Evolutionary conservation across 495 filamentous ascomycete species (phyloP).

Genomic region (Articulospora tetracladia): DNA sequence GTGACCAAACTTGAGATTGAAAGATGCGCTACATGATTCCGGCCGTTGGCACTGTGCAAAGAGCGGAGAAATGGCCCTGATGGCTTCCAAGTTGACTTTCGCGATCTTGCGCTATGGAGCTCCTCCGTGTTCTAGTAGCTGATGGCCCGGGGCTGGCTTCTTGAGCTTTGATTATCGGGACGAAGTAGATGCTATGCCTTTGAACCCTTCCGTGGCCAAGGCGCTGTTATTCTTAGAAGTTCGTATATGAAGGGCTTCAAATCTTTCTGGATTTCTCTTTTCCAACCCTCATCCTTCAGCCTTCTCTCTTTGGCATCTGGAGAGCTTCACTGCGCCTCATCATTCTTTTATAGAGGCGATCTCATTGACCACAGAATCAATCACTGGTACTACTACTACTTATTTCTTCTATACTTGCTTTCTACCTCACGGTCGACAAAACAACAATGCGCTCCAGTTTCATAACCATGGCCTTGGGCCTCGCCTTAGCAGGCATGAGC

Average conservation of each 20-base stretch:
- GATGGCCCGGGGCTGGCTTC: background rate
- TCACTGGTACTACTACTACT: background rate
- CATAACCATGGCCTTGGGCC: background rate
- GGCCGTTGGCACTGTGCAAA: background rate
- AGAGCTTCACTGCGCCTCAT: background rate
- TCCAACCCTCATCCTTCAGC: background rate
- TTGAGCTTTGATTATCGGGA: background rate
- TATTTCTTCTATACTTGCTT: background rate
- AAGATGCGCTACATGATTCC: background rate
- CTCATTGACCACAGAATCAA: background rate
- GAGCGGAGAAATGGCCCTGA: background rate
- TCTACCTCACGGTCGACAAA: background rate
- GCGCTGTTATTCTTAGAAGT: background rate
- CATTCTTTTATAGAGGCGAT: background rate
- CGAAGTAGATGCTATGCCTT: background rate
- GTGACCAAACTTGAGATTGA: background rate
- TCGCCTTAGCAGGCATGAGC: slow-evolving; percentile 7
- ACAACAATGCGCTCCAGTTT: background rate
- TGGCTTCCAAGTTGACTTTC: background rate
- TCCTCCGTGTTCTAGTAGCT: background rate
- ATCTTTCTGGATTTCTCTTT: background rate
- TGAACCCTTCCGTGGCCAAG: background rate
- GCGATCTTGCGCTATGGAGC: background rate
- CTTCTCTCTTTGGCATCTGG: background rate
- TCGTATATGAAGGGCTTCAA: background rate